Base-by-base conservation (phyloP, 495 filamentous ascomycete species). In the Alectoria sarmentosa region DNA sequence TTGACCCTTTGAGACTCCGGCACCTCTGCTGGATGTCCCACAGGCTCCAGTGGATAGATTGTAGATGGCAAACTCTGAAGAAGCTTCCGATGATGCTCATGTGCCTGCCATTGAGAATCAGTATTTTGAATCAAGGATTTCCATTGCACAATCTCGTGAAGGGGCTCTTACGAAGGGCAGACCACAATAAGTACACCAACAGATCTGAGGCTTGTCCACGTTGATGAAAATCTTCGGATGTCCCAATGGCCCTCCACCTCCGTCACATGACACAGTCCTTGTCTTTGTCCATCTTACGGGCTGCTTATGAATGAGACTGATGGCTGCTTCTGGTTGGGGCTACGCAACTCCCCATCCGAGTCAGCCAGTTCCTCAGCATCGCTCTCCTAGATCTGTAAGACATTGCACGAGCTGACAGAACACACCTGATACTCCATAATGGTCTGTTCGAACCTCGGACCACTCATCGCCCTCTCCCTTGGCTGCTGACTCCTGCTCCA, bases 191-290 rank as follows among this genome's bases (percentile, higher is more conserved):
- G 80, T 86, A 80, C 94, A 98, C 72, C 81, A 81, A 72, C 82
- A 84, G 73, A 98, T 96, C 79, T 96, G 85, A 64, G 94, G 88
- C 83, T 97, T 97, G 78, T 98, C 94, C 68, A 90, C 87, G 76
- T 98, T 98, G 83, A 98, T 98, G 76, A 89, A 98, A 75, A 98
- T 88, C 72, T 83, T 83, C 46, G 94, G 94, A 76, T 98, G 94
- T 34, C 94, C 94, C 42, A 90, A 79, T 60, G 93, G 88, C 26
- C 94, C 95, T 66, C 94, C 94, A 61, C 95, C 94, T 62, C 94
- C 94, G 73, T 98, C 92, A 73, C 94, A 98, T 62, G 84, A 86
- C 55, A 95, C 93, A 42, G 90, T 74, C 58, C 84, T 79, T 66
- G 89, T 83, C 75, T 95, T 88, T 58, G 85, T 89, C 92, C 93